phyloP scores from a whole-genome alignment of 495 filamentous ascomycete genomes.

The Tricharina praecox region DNA sequence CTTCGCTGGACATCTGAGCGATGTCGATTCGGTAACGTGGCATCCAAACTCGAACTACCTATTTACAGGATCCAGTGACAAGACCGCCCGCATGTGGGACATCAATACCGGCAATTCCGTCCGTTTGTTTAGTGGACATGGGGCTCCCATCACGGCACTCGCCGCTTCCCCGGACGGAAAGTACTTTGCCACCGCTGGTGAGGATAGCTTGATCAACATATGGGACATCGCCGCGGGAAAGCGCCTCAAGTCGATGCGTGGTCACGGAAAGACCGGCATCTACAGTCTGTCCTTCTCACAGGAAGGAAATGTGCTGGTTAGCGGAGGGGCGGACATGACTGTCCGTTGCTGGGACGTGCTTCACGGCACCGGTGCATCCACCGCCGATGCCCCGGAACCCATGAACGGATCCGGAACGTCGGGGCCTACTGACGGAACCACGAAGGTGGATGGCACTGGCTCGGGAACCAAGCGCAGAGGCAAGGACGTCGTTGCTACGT shows the following conservation, averaged over 20 bases:
- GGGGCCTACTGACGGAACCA: conserved; percentile 19
- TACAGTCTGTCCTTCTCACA: conserved; percentile 83
- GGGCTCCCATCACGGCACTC: conserved; percentile 63
- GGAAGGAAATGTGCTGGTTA: conserved; percentile 73
- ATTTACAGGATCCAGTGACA: conserved; percentile 78
- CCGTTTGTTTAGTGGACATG: conserved; percentile 82
- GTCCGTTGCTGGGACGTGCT: conserved; percentile 84
- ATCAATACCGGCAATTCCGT: conserved; percentile 68
- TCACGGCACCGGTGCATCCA: conserved; percentile 37
- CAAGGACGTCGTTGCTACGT: conserved; percentile 74
- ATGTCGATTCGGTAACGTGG: conserved; percentile 70
- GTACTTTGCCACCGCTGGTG: conserved; percentile 72
- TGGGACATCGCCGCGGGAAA: conserved; percentile 80
- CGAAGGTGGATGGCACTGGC: conserved; percentile 23
- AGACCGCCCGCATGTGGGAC: conserved; percentile 94
- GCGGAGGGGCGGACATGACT: conserved; percentile 79
- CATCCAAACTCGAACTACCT: conserved; percentile 86
- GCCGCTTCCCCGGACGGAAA: conserved; percentile 75
- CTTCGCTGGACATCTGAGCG: conserved; percentile 77
- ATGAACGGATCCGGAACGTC: conserved; percentile 32
- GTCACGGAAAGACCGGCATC: conserved; percentile 84
- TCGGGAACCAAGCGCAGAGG: conserved; percentile 41
- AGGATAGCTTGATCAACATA: conserved; percentile 67
- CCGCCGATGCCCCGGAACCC: conserved; percentile 33
- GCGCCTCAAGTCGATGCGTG: conserved; percentile 76